phyloP scores from a whole-genome alignment of 768 basidiomycete species.

The Panaeolus papilionaceus region DNA sequence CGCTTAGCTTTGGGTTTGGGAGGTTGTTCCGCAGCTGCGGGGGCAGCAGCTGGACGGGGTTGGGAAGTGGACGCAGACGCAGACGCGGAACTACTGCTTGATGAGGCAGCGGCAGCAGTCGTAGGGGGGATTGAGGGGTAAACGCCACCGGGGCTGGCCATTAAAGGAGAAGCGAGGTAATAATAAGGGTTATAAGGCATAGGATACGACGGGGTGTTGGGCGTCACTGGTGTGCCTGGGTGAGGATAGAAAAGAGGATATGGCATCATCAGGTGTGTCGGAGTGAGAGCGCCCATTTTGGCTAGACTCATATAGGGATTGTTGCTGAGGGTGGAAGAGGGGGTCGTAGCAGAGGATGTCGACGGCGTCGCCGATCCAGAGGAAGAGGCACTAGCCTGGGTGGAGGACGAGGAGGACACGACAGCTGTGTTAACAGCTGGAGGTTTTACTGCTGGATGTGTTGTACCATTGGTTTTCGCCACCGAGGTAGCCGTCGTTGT shows the following conservation, averaged over 20 bases:
- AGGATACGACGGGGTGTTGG: constrained; percentile 39
- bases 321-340: constrained; percentile 34
- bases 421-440: constrained; percentile 20
- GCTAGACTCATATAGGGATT: constrained; percentile 45
- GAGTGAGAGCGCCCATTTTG: constrained; percentile 31
- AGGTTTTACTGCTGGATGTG: constrained; percentile 10
- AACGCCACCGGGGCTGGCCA: constrained; percentile 41
- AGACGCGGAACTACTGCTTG: constrained; percentile 21
- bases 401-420: constrained; percentile 6
- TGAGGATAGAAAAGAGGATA: constrained; percentile 49
- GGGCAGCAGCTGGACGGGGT: constrained; percentile 27
- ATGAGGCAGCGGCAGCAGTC: constrained; percentile 31
- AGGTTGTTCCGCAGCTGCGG: constrained; percentile 44
- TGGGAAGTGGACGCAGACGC: constrained; percentile 27
- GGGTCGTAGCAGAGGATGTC: constrained; percentile 31
- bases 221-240: constrained; percentile 45
- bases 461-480: constrained; percentile 11
- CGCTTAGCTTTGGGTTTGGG: constrained; percentile 71
- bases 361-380: constrained; percentile 19
- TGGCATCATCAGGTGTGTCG: constrained; percentile 42
- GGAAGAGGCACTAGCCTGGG: not conserved
- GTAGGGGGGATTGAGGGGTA: constrained; percentile 40
- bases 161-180: constrained; percentile 45
- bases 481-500: constrained; percentile 10
- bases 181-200: constrained; percentile 52